These are phyloP conservation scores for Brassica cretica DNA, from an alignment of 345 rosid genomes.

Conservation along the genomic window DNA sequence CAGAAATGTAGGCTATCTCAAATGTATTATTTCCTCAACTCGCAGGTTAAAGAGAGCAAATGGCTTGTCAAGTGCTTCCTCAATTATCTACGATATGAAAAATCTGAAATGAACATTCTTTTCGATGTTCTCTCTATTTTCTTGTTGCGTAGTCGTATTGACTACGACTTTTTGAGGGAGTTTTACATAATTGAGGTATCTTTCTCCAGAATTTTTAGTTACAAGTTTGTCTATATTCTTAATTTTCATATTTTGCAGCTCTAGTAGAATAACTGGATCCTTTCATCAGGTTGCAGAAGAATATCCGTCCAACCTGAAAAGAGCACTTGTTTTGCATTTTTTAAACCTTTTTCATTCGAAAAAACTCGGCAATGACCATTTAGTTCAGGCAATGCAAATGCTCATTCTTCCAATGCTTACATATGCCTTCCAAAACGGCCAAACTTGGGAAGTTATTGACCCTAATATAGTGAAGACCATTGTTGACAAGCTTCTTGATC, in stretches of 20 bases:
- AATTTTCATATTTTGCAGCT: constrained; percentile 27
- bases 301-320: constrained; percentile 77
- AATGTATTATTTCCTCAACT: constrained; percentile 21
- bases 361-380: constrained; percentile 80
- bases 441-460: constrained; percentile 97
- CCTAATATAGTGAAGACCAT: constrained; percentile 75
- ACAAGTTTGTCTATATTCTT: constrained; percentile 1
- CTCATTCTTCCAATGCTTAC: constrained; percentile 97
- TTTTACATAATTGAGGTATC: constrained; percentile 92
- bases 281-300: constrained; percentile 86
- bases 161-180: constrained; percentile 90
- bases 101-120: constrained; percentile 73
- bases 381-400: constrained; percentile 96
- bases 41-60: constrained; percentile 65
- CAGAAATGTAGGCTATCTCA: constrained; percentile 18
- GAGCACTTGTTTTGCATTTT: constrained; percentile 72
- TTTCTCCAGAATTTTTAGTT: constrained; percentile 8
- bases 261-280: constrained; percentile 21
- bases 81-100: constrained; percentile 82
- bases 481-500: constrained; percentile 98
- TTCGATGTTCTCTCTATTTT: constrained; percentile 90
- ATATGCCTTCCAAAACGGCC: constrained; percentile 82
- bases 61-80: constrained; percentile 97
- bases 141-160: constrained; percentile 86
- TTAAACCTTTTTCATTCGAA: constrained; percentile 85